phyloP scores from a whole-genome alignment of 1,284 basidiomycete genomes.

The Caloboletus firmus region DNA sequence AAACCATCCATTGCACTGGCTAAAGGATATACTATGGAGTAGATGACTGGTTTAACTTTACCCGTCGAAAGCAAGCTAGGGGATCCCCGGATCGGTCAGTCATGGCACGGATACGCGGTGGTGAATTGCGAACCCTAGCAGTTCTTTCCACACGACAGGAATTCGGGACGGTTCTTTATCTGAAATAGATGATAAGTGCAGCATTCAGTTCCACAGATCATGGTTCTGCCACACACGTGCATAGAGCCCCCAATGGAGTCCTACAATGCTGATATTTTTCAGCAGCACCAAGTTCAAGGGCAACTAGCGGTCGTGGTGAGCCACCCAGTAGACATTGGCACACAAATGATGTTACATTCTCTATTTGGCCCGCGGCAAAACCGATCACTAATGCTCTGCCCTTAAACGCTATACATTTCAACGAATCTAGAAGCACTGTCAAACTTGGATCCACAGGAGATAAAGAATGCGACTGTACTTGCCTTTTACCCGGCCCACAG shows the following conservation, averaged over 20 bases:
- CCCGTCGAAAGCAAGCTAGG: conserved; percentile 66
- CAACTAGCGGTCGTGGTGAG: conserved; percentile 46
- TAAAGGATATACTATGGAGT: conserved; percentile 67
- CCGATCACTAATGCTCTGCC: conserved; percentile 90
- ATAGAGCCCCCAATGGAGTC: conserved; percentile 87
- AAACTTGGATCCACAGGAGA: neutral
- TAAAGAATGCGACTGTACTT: conserved; percentile 13
- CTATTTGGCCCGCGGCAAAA: conserved; percentile 86
- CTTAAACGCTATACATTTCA: conserved; percentile 95
- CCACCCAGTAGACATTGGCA: neutral
- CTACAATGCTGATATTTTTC: conserved; percentile 83
- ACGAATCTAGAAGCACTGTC: conserved; percentile 45
- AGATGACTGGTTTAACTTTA: conserved; percentile 71
- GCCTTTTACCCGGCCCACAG: conserved; percentile 79
- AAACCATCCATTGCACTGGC: conserved; percentile 66
- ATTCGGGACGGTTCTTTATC: conserved; percentile 70
- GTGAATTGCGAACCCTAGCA: conserved; percentile 57
- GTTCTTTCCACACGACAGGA: conserved; percentile 69
- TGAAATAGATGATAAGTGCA: conserved; percentile 30
- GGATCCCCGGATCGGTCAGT: conserved; percentile 1
- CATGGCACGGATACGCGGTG: neutral
- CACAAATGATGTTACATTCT: conserved; percentile 60
- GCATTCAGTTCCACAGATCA: neutral
- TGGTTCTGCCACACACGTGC: conserved; percentile 45
- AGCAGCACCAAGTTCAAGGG: conserved; percentile 87